Percentiles rank a stretch among this genome's conserved stretches.
Conservation (phyloP, 306 rosid genomes). For the Sesbania bispinosa region DNA sequence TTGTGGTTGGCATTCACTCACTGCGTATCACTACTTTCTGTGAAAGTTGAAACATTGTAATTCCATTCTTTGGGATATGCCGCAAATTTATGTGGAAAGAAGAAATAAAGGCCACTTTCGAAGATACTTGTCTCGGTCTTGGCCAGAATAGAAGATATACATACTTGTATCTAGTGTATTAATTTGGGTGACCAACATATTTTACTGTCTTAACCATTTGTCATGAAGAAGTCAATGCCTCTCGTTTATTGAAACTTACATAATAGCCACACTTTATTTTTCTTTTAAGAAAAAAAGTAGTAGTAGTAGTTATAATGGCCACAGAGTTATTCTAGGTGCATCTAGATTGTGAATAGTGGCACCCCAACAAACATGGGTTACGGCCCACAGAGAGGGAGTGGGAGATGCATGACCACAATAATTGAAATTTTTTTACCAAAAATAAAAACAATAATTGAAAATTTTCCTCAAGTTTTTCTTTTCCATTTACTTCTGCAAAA, state of each 20-base stretch:
- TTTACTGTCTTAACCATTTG: background rate
- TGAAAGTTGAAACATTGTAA: background rate
- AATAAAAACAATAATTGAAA: slow-evolving; percentile 7
- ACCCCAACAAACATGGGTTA: too few relatives aligned
- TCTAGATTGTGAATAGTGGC: background rate
- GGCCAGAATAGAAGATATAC: background rate
- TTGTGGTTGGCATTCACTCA: background rate
- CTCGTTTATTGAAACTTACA: background rate
- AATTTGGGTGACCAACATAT: background rate
- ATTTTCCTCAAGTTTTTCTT: background rate
- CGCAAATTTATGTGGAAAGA: background rate
- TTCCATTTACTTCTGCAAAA: background rate
- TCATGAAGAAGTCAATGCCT: background rate
- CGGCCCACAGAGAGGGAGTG: background rate
- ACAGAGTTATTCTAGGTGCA: background rate
- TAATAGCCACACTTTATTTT: background rate
- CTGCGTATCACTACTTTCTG: background rate
- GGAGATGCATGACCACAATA: slow-evolving; percentile 18
- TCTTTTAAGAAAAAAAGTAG: background rate
- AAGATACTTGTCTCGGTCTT: background rate
- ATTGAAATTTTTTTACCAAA: background rate
- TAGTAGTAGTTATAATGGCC: background rate
- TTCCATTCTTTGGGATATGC: background rate
- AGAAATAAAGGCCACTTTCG: background rate
- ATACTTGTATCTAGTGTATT: too few relatives aligned